Evolutionary conservation across 2,329 filamentous ascomycete genomes (phyloP).

Genomic region (Diplodia sapinea): DNA sequence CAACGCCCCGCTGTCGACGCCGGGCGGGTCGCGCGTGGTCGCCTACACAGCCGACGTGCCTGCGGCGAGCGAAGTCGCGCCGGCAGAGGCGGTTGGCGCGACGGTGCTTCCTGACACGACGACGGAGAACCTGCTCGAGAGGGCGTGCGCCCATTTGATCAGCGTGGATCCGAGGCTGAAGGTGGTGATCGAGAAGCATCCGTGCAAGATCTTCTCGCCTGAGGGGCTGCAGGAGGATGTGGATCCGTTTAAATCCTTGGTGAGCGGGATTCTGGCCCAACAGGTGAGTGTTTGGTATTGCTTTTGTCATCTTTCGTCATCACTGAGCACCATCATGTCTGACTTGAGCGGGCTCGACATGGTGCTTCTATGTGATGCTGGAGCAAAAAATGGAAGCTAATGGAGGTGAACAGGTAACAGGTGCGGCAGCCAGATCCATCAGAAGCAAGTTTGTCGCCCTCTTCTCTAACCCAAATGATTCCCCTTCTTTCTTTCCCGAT

Average conservation of each 20-base stretch:
- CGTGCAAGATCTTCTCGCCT: conserved; percentile 79
- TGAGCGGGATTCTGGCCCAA: conserved; percentile 90
- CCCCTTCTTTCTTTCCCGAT: conserved; percentile 66
- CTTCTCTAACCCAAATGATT: conserved; percentile 56
- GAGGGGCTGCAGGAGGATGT: conserved; percentile 82
- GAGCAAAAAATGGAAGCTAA: neutral
- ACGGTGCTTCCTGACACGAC: conserved; percentile 57
- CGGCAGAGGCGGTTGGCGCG: conserved; percentile 36
- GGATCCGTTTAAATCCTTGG: conserved; percentile 84
- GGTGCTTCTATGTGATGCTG: too few species aligned
- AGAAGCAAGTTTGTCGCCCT: conserved; percentile 81
- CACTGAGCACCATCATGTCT: neutral
- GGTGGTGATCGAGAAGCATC: conserved; percentile 73
- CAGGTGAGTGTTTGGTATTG: conserved; percentile 57
- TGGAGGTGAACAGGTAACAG: conserved; percentile 68
- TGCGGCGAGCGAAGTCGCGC: neutral
- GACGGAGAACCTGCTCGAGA: conserved; percentile 73
- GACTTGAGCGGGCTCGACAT: neutral
- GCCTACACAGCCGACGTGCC: conserved; percentile 43
- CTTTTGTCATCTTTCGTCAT: neutral
- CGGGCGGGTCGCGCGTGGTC: conserved; percentile 69
- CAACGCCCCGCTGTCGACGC: conserved; percentile 74
- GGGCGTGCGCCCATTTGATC: conserved; percentile 77
- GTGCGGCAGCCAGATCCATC: conserved; percentile 87
- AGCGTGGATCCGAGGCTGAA: conserved; percentile 74